These are phyloP conservation scores for Psidium friedrichsthalianum DNA, from an alignment of 345 rosid genomes.

Conservation along the genomic window DNA sequence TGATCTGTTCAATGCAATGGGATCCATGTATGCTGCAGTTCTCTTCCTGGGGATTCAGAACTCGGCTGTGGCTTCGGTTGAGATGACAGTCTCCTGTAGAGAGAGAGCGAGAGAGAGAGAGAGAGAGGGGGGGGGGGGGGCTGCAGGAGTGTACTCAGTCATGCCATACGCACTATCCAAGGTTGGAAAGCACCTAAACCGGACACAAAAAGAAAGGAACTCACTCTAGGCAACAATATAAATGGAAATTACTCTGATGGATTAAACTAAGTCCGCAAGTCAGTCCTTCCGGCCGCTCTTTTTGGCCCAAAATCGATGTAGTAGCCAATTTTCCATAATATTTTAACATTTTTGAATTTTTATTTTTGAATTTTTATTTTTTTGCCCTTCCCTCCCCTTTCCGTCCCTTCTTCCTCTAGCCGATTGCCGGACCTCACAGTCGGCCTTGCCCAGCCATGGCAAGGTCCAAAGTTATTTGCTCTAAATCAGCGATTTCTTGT, in stretches of 20 bases:
- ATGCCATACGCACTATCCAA: slow-evolving; percentile 46
- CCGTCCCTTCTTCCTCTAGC: too few relatives aligned
- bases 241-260: background rate
- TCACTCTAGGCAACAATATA: background rate
- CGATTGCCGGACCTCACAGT: too few relatives aligned
- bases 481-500: too few relatives aligned
- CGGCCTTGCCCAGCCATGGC: too few relatives aligned
- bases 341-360: too few relatives aligned
- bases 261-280: background rate
- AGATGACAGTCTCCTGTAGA: slow-evolving; percentile 60
- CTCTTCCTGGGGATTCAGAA: slow-evolving; percentile 64
- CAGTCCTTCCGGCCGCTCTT: too few relatives aligned
- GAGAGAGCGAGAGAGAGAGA: slow-evolving; percentile 39
- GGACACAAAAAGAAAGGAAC: background rate
- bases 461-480: too few relatives aligned
- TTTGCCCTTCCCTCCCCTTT: too few relatives aligned
- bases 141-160: slow-evolving; percentile 78
- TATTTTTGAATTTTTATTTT: too few relatives aligned
- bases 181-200: background rate
- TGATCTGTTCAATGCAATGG: slow-evolving; percentile 57
- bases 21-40: slow-evolving; percentile 64
- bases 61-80: slow-evolving; percentile 48
- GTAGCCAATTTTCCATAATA: too few relatives aligned
- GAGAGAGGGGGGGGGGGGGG: slow-evolving; percentile 13
- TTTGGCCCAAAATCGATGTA: too few relatives aligned